Base-by-base conservation (phyloP, 2,329 filamentous ascomycete genomes). In the Truncatella angustata region DNA sequence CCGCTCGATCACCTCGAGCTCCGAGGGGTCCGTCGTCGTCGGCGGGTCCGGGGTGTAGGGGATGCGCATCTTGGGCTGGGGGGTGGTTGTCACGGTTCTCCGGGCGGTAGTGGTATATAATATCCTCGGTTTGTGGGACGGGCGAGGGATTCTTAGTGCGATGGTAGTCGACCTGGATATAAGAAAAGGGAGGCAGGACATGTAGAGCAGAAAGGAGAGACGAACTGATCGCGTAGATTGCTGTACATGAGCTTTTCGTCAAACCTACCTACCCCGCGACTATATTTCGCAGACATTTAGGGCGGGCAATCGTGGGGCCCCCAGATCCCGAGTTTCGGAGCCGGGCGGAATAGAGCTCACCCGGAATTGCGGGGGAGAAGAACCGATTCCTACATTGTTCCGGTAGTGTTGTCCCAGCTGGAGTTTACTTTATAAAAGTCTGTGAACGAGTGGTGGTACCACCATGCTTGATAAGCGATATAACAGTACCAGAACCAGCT, bases 31-130 rank as follows among this genome's bases (percentile, higher is more conserved):
- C 14, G 71, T 59, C 9, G 75, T 69, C 11, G 72, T 69, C 3
- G 74, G 80, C 35, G 78, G 79, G 69, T 79, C 72, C 60, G 78
- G 61, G 53, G 80, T 74, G 76, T 90, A 89, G 36, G 85, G 83
- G 60, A 89, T 73, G 66, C 85, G 84, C 86, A 89, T 90, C 18
- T 61, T 73, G 63, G 40, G 20, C 32, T 42, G 21, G 18, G 47
- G 52, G 47, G 56, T 61, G 54, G 56, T 44, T 28, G 36, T 37
- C 24, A 35, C 16, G 39, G 23, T 16, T 26, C 43, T 11, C 4
- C 21, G 18, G 40, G 30, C 3, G 40, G 14, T 16, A 40, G 12
- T 30, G 23, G 40, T 6, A 26, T 43, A 5, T 44, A 21, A 21
- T 40, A 21, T 40, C 37, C 37, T 18, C 40, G 14, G 23, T 24